Percentiles rank a stretch among this genome's conserved stretches.
These are phyloP conservation scores for Pichia eremophila DNA, from an alignment of 805 yeast genomes.

Conservation along the genomic window DNA sequence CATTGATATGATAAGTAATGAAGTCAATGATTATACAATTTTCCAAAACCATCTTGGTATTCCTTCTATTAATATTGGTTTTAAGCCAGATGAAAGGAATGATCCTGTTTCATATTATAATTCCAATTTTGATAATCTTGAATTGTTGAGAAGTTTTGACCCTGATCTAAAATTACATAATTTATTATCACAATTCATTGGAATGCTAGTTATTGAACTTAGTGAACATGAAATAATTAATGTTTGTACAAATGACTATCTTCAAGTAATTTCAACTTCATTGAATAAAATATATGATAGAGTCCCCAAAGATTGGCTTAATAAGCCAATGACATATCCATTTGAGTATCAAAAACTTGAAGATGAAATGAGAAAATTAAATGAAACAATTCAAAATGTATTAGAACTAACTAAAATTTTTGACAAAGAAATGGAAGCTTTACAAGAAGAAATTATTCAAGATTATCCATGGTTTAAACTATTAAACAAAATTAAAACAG, in stretches of 20 bases:
- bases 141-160: slow-evolving; percentile 42
- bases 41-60: slow-evolving; percentile 62
- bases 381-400: slow-evolving; percentile 5
- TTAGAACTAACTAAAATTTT: slow-evolving; percentile 10
- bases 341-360: slow-evolving; percentile 17
- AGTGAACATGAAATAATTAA: slow-evolving; percentile 50
- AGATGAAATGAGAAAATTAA: slow-evolving; percentile 22
- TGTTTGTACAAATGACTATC: slow-evolving; percentile 38
- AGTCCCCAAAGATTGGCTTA: slow-evolving; percentile 26
- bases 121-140: slow-evolving; percentile 48
- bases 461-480: slow-evolving; percentile 77
- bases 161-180: slow-evolving; percentile 45
- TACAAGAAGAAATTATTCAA: slow-evolving; percentile 41
- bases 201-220: slow-evolving; percentile 43
- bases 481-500: slow-evolving; percentile 48
- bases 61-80: slow-evolving; percentile 48
- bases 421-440: slow-evolving; percentile 16
- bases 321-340: slow-evolving; percentile 10
- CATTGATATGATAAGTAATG: slow-evolving; percentile 37
- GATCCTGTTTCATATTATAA: slow-evolving; percentile 51
- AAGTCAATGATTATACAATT: slow-evolving; percentile 43
- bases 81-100: slow-evolving; percentile 22
- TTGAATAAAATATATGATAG: slow-evolving; percentile 21
- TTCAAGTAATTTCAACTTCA: slow-evolving; percentile 31
- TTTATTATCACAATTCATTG: slow-evolving; percentile 49